phyloP scores from a whole-genome alignment of 148 eudicot genomes.

The Dianthus caryophyllus region DNA sequence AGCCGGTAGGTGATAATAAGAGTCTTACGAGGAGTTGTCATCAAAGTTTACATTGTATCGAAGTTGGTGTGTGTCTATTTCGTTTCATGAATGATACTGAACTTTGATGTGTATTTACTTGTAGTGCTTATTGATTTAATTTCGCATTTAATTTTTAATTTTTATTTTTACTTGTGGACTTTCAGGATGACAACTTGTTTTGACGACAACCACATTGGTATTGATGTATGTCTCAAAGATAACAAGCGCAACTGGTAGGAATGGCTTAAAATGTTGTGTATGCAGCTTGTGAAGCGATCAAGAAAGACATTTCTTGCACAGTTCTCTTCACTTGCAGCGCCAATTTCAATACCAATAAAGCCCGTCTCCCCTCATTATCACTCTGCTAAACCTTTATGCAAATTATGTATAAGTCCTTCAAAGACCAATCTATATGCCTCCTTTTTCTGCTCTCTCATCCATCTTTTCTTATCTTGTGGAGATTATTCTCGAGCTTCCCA shows the following conservation, averaged over 20 bases:
- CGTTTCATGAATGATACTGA: background rate
- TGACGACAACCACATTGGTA: background rate
- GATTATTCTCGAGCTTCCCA: slow-evolving; percentile 25
- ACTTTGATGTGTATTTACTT: background rate
- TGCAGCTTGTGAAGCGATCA: slow-evolving; percentile 19
- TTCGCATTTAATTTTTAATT: background rate
- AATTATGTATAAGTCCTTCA: slow-evolving; percentile 1
- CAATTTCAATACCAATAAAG: slow-evolving; percentile 28
- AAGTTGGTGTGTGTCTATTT: too few species aligned
- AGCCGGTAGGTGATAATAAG: too few species aligned
- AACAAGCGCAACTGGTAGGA: slow-evolving; percentile 2
- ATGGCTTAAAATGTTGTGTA: slow-evolving; percentile 19
- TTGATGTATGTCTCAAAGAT: slow-evolving; percentile 6
- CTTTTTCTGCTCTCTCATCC: slow-evolving; percentile 32
- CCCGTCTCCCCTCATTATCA: slow-evolving; percentile 3
- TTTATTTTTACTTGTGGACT: background rate
- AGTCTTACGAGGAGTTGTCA: too few species aligned
- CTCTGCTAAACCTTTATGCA: slow-evolving; percentile 2
- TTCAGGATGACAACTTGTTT: slow-evolving; percentile 10
- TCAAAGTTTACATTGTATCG: too few species aligned
- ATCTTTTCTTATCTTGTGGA: slow-evolving; percentile 25
- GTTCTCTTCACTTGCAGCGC: slow-evolving; percentile 27
- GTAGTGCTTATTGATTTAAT: background rate
- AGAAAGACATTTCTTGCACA: slow-evolving; percentile 21
- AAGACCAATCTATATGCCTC: slow-evolving; percentile 26